Percentiles rank a stretch among this genome's conserved stretches.
These are phyloP conservation scores for Pluteus cervinus DNA, from an alignment of 768 basidiomycete species.

Conservation along the genomic window DNA sequence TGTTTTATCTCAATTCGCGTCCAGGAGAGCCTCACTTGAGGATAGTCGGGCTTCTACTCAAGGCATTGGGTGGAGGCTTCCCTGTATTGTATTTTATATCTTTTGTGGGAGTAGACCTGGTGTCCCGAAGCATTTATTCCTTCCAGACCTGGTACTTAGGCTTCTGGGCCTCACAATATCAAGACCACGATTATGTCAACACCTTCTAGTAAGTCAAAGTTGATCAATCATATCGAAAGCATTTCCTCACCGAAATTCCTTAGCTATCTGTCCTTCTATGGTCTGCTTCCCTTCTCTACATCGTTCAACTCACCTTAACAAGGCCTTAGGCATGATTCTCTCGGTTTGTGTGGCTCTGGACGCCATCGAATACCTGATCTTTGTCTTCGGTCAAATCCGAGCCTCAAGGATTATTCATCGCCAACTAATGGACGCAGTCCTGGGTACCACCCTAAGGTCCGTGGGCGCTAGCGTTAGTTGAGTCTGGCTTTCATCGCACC, in stretches of 20 bases:
- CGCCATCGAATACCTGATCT: slow-evolving; percentile 27
- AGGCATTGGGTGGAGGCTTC: slow-evolving; percentile 28
- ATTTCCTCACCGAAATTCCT: background rate
- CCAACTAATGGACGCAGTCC: slow-evolving; percentile 37
- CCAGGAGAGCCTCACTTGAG: slow-evolving; percentile 20
- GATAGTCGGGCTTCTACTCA: slow-evolving; percentile 31
- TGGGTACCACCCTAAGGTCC: slow-evolving; percentile 51
- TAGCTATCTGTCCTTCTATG: background rate
- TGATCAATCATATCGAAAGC: slow-evolving; percentile 14
- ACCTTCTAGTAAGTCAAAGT: slow-evolving; percentile 28
- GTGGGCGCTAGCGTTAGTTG: slow-evolving; percentile 4
- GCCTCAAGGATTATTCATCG: slow-evolving; percentile 45
- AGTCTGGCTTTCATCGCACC: background rate
- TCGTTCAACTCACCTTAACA: too few species aligned
- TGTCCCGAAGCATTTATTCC: slow-evolving; percentile 17
- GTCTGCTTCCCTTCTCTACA: slow-evolving; percentile 8
- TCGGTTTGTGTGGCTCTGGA: slow-evolving; percentile 34
- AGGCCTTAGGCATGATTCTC: too few species aligned
- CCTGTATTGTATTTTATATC: slow-evolving; percentile 26
- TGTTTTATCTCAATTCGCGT: background rate
- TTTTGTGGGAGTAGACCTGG: slow-evolving; percentile 17
- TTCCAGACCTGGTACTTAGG: slow-evolving; percentile 39
- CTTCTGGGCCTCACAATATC: slow-evolving; percentile 40
- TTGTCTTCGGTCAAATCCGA: slow-evolving; percentile 36
- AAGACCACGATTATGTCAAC: slow-evolving; percentile 23